phyloP scores from a whole-genome alignment of 1,284 basidiomycete species.

The Acaromyces ingoldii region DNA sequence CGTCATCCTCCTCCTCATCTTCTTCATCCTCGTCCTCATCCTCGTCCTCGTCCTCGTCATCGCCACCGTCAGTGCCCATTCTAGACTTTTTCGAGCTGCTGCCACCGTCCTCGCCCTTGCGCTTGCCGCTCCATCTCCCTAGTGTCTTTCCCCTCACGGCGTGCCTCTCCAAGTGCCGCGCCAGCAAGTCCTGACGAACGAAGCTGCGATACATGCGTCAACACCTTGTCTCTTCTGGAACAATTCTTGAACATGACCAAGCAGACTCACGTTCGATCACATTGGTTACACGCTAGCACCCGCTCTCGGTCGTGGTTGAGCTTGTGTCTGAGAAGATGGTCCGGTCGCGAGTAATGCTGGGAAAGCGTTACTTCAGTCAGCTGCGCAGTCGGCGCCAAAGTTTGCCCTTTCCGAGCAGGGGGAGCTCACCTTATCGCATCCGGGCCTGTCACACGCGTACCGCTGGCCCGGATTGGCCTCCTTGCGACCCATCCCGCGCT shows the following conservation, averaged over 20 bases:
- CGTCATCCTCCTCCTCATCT: neutral
- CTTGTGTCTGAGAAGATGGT: constrained; percentile 36
- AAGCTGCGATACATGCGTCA: constrained; percentile 10
- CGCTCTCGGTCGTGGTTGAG: constrained; percentile 34
- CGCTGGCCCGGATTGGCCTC: constrained; percentile 7
- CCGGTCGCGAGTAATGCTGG: constrained; percentile 28
- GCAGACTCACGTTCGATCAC: constrained; percentile 24
- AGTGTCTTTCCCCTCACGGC: constrained; percentile 29
- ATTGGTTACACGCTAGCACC: constrained; percentile 30
- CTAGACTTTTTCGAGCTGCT: no score
- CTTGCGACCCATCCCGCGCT: neutral
- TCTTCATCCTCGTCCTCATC: constrained; percentile 4
- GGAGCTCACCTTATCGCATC: constrained; percentile 23
- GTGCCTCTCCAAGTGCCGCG: constrained; percentile 34
- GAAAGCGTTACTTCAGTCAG: no score
- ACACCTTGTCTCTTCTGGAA: neutral
- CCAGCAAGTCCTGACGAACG: constrained; percentile 33
- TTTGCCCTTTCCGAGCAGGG: no score
- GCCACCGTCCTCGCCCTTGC: constrained; percentile 17
- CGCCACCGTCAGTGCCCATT: constrained; percentile 2
- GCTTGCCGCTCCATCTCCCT: constrained; percentile 31
- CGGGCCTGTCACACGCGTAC: constrained; percentile 29
- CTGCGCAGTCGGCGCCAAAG: no score
- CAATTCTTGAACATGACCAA: neutral
- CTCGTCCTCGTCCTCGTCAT: constrained; percentile 10